Percentiles rank a stretch among this genome's conserved stretches.
Conservation (phyloP, 768 basidiomycete species). For the Serendipita sp. region DNA sequence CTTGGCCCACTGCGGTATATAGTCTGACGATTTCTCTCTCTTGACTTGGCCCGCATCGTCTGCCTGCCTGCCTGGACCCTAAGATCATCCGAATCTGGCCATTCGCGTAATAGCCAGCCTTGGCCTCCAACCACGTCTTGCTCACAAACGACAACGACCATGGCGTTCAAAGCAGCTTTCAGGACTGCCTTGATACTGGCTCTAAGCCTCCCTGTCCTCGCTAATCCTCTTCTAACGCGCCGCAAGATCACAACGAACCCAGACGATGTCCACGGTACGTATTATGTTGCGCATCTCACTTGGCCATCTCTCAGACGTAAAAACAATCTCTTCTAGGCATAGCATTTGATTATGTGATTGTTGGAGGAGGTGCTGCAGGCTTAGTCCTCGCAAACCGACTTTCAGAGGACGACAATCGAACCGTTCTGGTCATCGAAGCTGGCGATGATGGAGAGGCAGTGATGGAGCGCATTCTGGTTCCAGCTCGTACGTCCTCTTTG, state of each 20-base stretch:
- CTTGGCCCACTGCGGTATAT: neutral
- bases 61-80: neutral
- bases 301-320: neutral
- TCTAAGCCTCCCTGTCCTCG: neutral
- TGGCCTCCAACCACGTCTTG: neutral
- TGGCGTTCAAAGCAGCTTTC: slow-evolving; percentile 1
- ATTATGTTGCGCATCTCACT: neutral
- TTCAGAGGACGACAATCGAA: slow-evolving; percentile 28
- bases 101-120: neutral
- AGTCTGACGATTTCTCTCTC: neutral
- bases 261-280: neutral
- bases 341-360: slow-evolving; percentile 40
- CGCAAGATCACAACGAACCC: neutral
- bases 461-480: slow-evolving; percentile 1
- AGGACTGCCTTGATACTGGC: neutral
- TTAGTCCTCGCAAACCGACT: slow-evolving; percentile 32
- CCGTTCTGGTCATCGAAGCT: slow-evolving; percentile 26
- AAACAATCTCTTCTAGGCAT: neutral
- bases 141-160: neutral
- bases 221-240: neutral
- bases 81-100: neutral
- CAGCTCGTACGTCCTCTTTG: neutral
- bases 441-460: slow-evolving; percentile 7
- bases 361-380: slow-evolving; percentile 33
- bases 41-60: too few species aligned